Evolutionary conservation across 2,329 filamentous ascomycete species (phyloP).

Genomic region (Berkeleyomyces basicola): DNA sequence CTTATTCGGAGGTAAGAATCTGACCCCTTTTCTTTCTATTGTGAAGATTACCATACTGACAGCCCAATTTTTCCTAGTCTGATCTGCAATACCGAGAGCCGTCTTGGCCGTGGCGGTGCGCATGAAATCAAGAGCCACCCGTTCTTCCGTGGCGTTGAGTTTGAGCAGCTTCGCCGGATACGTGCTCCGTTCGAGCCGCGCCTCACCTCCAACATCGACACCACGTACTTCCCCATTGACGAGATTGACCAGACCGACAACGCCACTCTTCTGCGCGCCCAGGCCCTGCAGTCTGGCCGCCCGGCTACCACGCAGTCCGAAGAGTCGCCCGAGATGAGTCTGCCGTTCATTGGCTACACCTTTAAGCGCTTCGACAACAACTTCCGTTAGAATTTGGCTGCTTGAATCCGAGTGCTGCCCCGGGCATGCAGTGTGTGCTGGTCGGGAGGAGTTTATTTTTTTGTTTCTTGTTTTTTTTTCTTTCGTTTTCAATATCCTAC

Average conservation of each 20-base stretch:
- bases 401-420: conserved; percentile 9
- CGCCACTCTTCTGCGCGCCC: conserved; percentile 68
- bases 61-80: conserved; percentile 37
- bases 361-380: conserved; percentile 89
- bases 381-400: conserved; percentile 32
- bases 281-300: conserved; percentile 54
- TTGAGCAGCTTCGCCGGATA: conserved; percentile 81
- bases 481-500: not conserved
- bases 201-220: conserved; percentile 83
- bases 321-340: conserved; percentile 68
- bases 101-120: conserved; percentile 71
- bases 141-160: conserved; percentile 94
- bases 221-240: conserved; percentile 95
- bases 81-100: conserved; percentile 84
- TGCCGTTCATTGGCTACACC: conserved; percentile 83
- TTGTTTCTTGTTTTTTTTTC: too few species aligned
- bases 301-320: conserved; percentile 29
- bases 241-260: conserved; percentile 97
- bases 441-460: not conserved
- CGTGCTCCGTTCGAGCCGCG: conserved; percentile 92
- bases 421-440: not conserved
- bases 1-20: conserved; percentile 67
- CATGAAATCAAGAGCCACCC: conserved; percentile 85
- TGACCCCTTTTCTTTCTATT: not conserved
- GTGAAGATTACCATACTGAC: conserved; percentile 13